Percentiles rank a stretch among this genome's conserved stretches.
Conservation (phyloP, 2,329 filamentous ascomycete genomes). For the Esteya vermicola region DNA sequence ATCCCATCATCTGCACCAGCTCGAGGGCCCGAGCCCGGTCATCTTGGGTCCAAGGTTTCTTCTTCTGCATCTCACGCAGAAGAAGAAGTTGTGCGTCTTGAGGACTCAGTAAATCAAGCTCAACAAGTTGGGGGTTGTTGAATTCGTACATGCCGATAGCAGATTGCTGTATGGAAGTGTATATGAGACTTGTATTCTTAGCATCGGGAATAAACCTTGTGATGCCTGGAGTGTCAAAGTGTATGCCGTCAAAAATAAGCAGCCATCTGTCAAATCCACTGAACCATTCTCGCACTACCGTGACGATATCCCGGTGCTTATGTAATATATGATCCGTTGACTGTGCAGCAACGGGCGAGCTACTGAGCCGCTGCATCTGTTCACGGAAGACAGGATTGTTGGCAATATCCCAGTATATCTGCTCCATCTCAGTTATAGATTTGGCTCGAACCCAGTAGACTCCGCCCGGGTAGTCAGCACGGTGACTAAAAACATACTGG, state of each 20-base stretch:
- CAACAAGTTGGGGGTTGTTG: slow-evolving; percentile 43
- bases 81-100: slow-evolving; percentile 46
- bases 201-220: slow-evolving; percentile 50
- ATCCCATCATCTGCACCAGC: slow-evolving; percentile 48
- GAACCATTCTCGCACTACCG: slow-evolving; percentile 47
- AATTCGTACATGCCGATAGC: slow-evolving; percentile 39
- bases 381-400: slow-evolving; percentile 36
- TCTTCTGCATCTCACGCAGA: slow-evolving; percentile 47
- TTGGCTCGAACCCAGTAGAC: slow-evolving; percentile 58
- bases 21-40: slow-evolving; percentile 44
- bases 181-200: slow-evolving; percentile 49
- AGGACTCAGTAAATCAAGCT: slow-evolving; percentile 37
- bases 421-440: slow-evolving; percentile 40
- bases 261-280: slow-evolving; percentile 49
- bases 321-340: slow-evolving; percentile 11
- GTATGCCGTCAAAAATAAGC: slow-evolving; percentile 52
- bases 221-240: slow-evolving; percentile 43
- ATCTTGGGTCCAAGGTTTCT: slow-evolving; percentile 34
- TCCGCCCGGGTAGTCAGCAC: slow-evolving; percentile 45
- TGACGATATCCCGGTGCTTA: slow-evolving; percentile 34
- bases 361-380: slow-evolving; percentile 20
- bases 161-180: slow-evolving; percentile 50
- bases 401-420: slow-evolving; percentile 53
- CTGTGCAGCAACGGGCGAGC: slow-evolving; percentile 7
- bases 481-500: slow-evolving; percentile 50